Evolutionary conservation across 2,329 filamentous ascomycete species (phyloP), one percentile per base, ranked within the genome.

Genomic region (Phyllosticta citrichinensis): DNA sequence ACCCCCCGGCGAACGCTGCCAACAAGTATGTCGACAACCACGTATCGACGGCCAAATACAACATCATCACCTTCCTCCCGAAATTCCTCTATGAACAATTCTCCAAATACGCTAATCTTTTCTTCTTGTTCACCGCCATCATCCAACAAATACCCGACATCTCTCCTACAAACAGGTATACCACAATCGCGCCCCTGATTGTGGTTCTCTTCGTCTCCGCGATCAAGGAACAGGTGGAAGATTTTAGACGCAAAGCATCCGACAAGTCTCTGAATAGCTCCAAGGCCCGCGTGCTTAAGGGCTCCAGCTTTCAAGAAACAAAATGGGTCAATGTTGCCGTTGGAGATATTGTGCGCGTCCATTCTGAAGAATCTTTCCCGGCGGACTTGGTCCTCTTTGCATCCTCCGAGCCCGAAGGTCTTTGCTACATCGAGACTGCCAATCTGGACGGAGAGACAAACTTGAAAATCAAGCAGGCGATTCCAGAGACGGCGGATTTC

Each of bases 61-160:
- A 97, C 74, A 69, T 91, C 70, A 81, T 89, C 60, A 96, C 91
- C 20, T 99, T 99, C 74, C 72, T 97, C 19, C 94, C 94, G 57
- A 99, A 99, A 75, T 99, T 99, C 76, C 80, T 99, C 61, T 91
- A 93, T 74, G 94, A 99, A 75, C 94, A 99, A 73, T 99, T 99
- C 77, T 97, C 92, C 64, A 99, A 97, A 80, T 96, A 97, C 75
- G 94, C 94, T 79, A 99, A 99, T 76, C 77, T 99, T 70, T 99
- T 99, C 80, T 99, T 99, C 88, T 83, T 99, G 73, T 97, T 99
- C 75, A 99, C 94, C 47, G 92, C 94, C 17, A 87, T 85, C 51
- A 79, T 99, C 54, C 94, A 99, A 78, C 94, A 99, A 74, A 96
- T 99, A 64, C 94, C 94, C 22, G 87, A 88, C 66, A 87, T 99